Conservation (phyloP, 768 basidiomycete genomes). For the Lentinula lateritia region DNA sequence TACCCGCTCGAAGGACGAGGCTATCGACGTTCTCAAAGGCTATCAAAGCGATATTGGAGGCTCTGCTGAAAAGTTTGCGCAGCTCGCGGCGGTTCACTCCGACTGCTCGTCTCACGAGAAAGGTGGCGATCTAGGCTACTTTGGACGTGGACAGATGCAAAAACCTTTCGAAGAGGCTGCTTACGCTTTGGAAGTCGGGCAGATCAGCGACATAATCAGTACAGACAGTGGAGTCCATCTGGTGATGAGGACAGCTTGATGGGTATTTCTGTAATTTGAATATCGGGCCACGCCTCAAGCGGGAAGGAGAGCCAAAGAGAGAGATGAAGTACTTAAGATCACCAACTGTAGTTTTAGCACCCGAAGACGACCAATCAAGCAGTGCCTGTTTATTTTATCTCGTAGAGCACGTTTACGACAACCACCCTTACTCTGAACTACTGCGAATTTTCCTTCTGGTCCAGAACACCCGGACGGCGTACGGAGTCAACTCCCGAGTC, state of each 20-base stretch:
- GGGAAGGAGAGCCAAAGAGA: neutral
- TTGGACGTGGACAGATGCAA: slow-evolving; percentile 89
- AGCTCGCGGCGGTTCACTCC: slow-evolving; percentile 71
- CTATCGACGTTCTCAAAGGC: slow-evolving; percentile 67
- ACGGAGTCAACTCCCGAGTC: too few relatives aligned
- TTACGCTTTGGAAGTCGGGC: slow-evolving; percentile 61
- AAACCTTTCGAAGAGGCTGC: slow-evolving; percentile 93
- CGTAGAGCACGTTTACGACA: too few relatives aligned
- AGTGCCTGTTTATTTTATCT: too few relatives aligned
- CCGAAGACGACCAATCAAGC: neutral
- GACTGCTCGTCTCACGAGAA: slow-evolving; percentile 86
- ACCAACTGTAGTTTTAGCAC: neutral
- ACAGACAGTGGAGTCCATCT: slow-evolving; percentile 96
- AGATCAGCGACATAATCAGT: slow-evolving; percentile 78
- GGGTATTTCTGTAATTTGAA: neutral
- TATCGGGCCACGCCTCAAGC: neutral
- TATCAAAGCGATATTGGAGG: slow-evolving; percentile 60
- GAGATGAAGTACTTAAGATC: neutral
- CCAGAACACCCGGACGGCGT: too few relatives aligned
- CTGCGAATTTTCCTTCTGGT: too few relatives aligned
- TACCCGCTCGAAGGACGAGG: slow-evolving; percentile 84
- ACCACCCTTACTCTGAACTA: too few relatives aligned
- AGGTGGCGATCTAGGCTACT: slow-evolving; percentile 85
- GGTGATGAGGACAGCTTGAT: slow-evolving; percentile 79
- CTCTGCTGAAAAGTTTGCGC: slow-evolving; percentile 59